Evolutionary conservation across 2,329 filamentous ascomycete species (phyloP).

Genomic region (Lachnellula cervina): DNA sequence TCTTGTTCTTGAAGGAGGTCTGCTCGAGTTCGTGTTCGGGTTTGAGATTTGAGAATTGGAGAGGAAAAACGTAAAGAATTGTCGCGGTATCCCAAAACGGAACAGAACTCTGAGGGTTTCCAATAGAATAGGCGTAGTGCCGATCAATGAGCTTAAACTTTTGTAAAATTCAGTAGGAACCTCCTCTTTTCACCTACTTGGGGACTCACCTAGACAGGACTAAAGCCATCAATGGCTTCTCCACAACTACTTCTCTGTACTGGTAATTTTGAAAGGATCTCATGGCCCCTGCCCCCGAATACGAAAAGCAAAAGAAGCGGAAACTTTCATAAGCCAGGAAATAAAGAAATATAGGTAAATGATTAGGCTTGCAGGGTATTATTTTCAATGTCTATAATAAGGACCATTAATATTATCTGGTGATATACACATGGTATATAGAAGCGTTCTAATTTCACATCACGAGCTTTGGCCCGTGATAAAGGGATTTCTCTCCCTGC

Average conservation of each 20-base stretch:
- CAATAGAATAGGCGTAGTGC: background rate
- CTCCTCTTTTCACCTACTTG: no score
- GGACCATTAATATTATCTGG: background rate
- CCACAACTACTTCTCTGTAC: no score
- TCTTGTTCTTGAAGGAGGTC: background rate
- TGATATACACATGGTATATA: background rate
- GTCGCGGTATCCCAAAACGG: no score
- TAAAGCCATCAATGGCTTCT: background rate
- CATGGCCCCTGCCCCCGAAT: background rate
- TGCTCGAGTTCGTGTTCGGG: background rate
- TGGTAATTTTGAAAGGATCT: background rate
- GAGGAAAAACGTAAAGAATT: no score
- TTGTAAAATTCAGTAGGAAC: no score
- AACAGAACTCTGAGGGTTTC: background rate
- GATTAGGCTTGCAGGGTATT: background rate
- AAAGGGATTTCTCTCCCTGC: slow-evolving; percentile 32
- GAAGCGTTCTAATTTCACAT: slow-evolving; percentile 33
- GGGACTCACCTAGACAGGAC: background rate
- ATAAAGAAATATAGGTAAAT: background rate
- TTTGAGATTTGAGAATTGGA: background rate
- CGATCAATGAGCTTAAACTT: no score
- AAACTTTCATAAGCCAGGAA: background rate
- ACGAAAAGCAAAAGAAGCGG: background rate
- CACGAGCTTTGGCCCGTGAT: slow-evolving; percentile 46
- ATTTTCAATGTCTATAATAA: background rate